phyloP scores from a whole-genome alignment of 106 monocot genomes.

The Acorus calamus region DNA sequence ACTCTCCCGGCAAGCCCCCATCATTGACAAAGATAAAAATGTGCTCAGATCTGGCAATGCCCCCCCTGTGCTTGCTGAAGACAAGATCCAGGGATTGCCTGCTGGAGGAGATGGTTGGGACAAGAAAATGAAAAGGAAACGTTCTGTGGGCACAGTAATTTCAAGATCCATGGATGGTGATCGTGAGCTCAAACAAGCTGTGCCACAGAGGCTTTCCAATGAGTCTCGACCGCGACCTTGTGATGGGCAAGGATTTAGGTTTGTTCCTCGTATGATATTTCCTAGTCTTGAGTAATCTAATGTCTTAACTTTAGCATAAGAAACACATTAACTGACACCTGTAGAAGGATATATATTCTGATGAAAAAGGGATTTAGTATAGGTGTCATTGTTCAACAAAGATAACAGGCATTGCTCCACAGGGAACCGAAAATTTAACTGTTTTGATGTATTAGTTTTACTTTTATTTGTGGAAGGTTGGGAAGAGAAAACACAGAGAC shows the following conservation, averaged over 20 bases:
- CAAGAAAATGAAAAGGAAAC: slow-evolving; percentile 57
- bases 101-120: slow-evolving; percentile 41
- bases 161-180: slow-evolving; percentile 28
- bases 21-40: slow-evolving; percentile 41
- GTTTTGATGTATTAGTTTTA: no score
- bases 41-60: slow-evolving; percentile 20
- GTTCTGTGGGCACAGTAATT: slow-evolving; percentile 28
- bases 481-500: no score
- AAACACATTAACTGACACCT: no score
- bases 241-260: slow-evolving; percentile 39
- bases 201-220: slow-evolving; percentile 31
- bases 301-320: neutral
- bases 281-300: neutral
- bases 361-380: no score
- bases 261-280: neutral
- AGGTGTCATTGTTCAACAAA: no score
- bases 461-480: no score
- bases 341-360: no score
- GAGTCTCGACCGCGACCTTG: slow-evolving; percentile 30
- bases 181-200: slow-evolving; percentile 40
- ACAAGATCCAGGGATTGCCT: slow-evolving; percentile 21
- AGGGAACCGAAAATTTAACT: no score
- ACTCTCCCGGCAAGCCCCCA: no score
- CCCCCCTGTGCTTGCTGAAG: slow-evolving; percentile 28
- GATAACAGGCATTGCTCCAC: no score